Evolutionary conservation across 164 flowering plant species (phyloP).

Genomic region (Berberis thunbergii): DNA sequence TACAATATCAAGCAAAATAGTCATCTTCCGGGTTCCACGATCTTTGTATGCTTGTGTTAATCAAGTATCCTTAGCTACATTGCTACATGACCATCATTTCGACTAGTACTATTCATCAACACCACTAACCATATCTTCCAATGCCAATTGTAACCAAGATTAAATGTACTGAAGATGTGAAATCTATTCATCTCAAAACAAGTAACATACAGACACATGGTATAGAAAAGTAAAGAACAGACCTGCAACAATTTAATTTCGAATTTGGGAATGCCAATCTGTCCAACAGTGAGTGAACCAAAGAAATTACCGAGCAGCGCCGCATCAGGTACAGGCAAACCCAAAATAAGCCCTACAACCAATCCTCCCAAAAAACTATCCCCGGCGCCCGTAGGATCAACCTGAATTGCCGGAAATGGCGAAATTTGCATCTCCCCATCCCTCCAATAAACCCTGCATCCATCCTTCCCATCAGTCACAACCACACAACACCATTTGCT

Average conservation of each 20-base stretch:
- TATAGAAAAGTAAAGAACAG: slow-evolving; percentile 6
- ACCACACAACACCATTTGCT: slow-evolving; percentile 68
- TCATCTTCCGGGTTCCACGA: no score
- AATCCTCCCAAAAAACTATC: slow-evolving; percentile 89
- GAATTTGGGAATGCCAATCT: slow-evolving; percentile 70
- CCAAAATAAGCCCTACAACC: slow-evolving; percentile 58
- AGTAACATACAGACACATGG: no score
- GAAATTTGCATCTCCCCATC: slow-evolving; percentile 43
- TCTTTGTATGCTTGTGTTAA: no score
- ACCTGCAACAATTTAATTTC: slow-evolving; percentile 66
- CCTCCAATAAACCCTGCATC: slow-evolving; percentile 54
- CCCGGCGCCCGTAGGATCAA: slow-evolving; percentile 97
- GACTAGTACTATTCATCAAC: no score
- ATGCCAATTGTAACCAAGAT: no score
- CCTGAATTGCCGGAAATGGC: slow-evolving; percentile 63
- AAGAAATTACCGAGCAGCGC: slow-evolving; percentile 85
- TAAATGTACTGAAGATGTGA: no score
- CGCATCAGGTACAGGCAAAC: slow-evolving; percentile 75
- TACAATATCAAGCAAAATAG: no score
- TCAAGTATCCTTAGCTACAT: no score
- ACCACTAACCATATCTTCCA: no score
- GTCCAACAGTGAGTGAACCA: slow-evolving; percentile 79
- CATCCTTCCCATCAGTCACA: slow-evolving; percentile 82
- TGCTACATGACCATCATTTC: no score
- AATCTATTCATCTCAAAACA: no score